Conservation (phyloP, 352 stramenopile genomes). For the Aphanomyces invadans region DNA sequence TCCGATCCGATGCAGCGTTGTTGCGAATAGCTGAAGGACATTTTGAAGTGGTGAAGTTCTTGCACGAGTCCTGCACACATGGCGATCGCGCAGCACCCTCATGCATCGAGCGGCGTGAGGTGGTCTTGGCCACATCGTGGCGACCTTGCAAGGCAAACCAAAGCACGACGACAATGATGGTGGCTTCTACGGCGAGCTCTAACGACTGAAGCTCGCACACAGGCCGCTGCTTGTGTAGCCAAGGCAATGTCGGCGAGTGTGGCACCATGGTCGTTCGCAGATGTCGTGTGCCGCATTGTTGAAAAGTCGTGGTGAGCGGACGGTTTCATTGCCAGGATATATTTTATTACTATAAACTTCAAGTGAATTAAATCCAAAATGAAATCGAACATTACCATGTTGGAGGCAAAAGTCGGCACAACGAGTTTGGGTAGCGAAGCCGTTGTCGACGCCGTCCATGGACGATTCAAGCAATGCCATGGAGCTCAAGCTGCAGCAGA, state of each 20-base stretch:
- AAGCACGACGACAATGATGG: background rate
- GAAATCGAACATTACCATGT: background rate
- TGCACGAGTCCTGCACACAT: background rate
- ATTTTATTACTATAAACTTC: background rate
- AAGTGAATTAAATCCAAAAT: background rate
- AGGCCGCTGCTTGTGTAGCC: background rate
- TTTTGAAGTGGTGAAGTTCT: constrained; percentile 4
- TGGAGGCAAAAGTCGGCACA: background rate
- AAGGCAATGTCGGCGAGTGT: too few species aligned
- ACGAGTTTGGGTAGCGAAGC: background rate
- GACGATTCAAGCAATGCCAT: constrained; percentile 32
- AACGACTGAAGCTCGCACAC: background rate
- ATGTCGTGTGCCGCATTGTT: background rate
- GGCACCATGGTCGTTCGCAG: too few species aligned
- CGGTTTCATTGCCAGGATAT: background rate
- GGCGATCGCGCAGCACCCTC: background rate
- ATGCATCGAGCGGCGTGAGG: background rate
- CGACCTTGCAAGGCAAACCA: background rate
- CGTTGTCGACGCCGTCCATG: background rate
- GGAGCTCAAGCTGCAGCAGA: constrained; percentile 43
- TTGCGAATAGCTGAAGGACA: constrained; percentile 1
- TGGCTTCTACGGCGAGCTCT: background rate
- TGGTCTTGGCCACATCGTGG: constrained; percentile 2
- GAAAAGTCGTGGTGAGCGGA: constrained; percentile 7
- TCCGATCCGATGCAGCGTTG: constrained; percentile 6